Base-by-base conservation (phyloP, 352 stramenopile species). In the Peronospora belbahrii region DNA sequence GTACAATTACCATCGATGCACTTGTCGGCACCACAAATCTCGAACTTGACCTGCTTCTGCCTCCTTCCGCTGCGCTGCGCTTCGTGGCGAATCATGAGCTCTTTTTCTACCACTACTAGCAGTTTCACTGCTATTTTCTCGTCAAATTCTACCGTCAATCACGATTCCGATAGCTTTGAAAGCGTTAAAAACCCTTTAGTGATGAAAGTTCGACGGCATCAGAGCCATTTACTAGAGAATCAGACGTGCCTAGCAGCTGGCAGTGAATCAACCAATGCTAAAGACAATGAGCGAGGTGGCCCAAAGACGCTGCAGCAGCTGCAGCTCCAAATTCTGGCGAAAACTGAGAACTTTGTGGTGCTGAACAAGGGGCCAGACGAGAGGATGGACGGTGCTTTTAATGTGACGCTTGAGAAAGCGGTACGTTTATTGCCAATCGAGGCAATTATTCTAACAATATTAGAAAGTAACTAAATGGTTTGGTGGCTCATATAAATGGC, bases 361-460 rank as follows among this genome's bases (percentile, higher is more conserved):
- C 62, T 91, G 23, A 87, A 91, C 60, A 91, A 91, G 48, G 69
- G 77, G 4, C 56, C 71, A 6, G 84, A 95, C 58, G 72, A 93
- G 22, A 74, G 86, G 5, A 72, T 96, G 47, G 78, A 95, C 44
- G 86, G 86, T 17, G 64, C 72, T 9, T 96, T 96, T 59, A 67
- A 93, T 49, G 80, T 87, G 28, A 95, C 83, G 15, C 71, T 96
- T 31, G 84, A 95, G 52, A 96, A 95, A 52, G 80, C 80, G 47
- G 77, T 88, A 35, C 54, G 48, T 48, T n/a, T 3, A 27, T 25
- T 28, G 8, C 4, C 11, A 53, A 61, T 14, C 18, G 9, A 7
- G 41, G 15, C 10, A 22, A 6, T 15, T 32, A 24, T 11, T 45
- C 13, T 4, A 25, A 35, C 34, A 25, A n/a, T 23, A 5, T 3